phyloP scores from a whole-genome alignment of 192 early-diverging fungal species.

The Haplosporangium gracile region DNA sequence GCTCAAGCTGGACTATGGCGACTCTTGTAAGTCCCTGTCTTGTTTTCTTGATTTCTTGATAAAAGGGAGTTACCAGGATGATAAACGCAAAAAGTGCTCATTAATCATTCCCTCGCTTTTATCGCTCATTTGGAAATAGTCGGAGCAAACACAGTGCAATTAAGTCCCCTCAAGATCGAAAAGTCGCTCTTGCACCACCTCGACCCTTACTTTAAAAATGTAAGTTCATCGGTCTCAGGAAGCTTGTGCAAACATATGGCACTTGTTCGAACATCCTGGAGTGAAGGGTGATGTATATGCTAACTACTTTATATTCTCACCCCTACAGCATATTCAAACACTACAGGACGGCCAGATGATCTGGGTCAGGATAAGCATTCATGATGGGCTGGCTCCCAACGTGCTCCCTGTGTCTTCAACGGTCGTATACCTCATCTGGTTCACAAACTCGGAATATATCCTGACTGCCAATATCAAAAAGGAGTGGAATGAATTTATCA shows the following conservation, averaged over 20 bases:
- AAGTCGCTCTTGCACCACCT: slow-evolving; percentile 38
- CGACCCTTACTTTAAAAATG: slow-evolving; percentile 52
- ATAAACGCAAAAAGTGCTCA: not conserved
- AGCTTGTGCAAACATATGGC: too few species aligned
- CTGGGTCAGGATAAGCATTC: slow-evolving; percentile 62
- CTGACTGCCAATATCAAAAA: slow-evolving; percentile 48
- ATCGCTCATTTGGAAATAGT: not conserved
- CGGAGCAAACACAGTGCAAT: not conserved
- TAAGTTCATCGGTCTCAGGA: slow-evolving; percentile 16
- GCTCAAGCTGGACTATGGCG: slow-evolving; percentile 31
- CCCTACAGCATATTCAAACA: slow-evolving; percentile 41
- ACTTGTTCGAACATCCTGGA: too few species aligned
- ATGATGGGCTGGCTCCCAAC: slow-evolving; percentile 57
- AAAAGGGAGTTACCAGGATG: not conserved
- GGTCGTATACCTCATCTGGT: slow-evolving; percentile 59
- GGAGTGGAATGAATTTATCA: slow-evolving; percentile 55
- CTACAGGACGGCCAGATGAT: slow-evolving; percentile 34
- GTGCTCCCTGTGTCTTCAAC: slow-evolving; percentile 41
- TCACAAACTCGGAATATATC: slow-evolving; percentile 58
- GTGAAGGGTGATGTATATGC: not conserved
- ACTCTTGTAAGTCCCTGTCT: slow-evolving; percentile 8
- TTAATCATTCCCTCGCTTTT: not conserved
- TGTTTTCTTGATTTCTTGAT: not conserved
- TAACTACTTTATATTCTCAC: not conserved
- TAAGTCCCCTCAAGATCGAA: slow-evolving; percentile 31